Evolutionary conservation across 2,329 filamentous ascomycete genomes (phyloP), one percentile per base, ranked within the genome.

Genomic region (Paecilomyces fulvus): DNA sequence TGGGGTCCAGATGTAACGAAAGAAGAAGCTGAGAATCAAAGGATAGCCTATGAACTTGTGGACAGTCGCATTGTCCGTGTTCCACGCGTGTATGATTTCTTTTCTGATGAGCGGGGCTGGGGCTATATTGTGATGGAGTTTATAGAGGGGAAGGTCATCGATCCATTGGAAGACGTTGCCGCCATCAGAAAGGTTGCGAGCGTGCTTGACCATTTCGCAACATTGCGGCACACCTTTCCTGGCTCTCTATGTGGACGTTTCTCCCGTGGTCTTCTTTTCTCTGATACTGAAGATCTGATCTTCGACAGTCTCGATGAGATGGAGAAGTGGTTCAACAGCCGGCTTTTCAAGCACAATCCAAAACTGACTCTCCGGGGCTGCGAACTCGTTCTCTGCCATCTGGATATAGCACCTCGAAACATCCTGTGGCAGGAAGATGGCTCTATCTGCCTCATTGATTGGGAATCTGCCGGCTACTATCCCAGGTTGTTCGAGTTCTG

Each of bases 401-500:
- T 37, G 12, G 31, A 37, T 37, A 37, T 37, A n/a, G 31, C 31
- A 5, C 31, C 31, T 14, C 11, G 31, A 5, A 37, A 37, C 5
- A 37, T 37, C 2, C n/a, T 37, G n/a, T 37, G 31, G 31, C 31
- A 37, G n/a, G 54, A 61, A 51, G 56, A 66, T 58, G 62, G 64
- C 1, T 56, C 58, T 23, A 2, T 37, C 31, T 37, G 10, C 11
- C 31, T 37, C 12, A n/a, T 37, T 14, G 31, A 37, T 14, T 37
- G 31, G 11, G 31, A 12, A 37, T 37, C 31, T 37, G 31, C 31
- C 6, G 9, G 9, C 11, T 37, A 37, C 11, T 37, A 37, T 37
- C 10, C 31, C 11, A 37, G 31, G 11, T 4, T 37, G n/a, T 37
- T 37, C 11, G 31, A 37, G 10, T 37, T 37, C 11, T 37, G 31